Evolutionary conservation across 768 basidiomycete genomes (phyloP).

Genomic region (Hericium coralloides): DNA sequence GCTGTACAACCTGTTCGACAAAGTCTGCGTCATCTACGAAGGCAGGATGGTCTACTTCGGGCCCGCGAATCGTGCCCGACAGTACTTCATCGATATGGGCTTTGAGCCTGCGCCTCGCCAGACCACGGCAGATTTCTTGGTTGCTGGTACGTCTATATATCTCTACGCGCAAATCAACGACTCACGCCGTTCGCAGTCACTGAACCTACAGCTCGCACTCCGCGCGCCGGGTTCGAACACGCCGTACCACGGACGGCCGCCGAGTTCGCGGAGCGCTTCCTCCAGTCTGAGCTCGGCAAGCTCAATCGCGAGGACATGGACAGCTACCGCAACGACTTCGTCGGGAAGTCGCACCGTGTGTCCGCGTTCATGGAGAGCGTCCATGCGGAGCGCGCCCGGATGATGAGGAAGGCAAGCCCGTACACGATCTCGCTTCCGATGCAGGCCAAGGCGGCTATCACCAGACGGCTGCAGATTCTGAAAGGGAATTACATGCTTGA

Average conservation of each 20-base stretch:
- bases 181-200: conserved; percentile 31
- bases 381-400: conserved; percentile 39
- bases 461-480: conserved; percentile 27
- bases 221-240: conserved; percentile 30
- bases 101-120: conserved; percentile 45
- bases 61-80: conserved; percentile 48
- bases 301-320: conserved; percentile 39
- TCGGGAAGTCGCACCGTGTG: conserved; percentile 34
- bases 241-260: conserved; percentile 42
- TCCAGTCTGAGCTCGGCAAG: conserved; percentile 28
- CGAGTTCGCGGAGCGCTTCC: conserved; percentile 39
- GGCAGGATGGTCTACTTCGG: conserved; percentile 73
- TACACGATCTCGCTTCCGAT: conserved; percentile 27
- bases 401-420: conserved; percentile 30
- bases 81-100: conserved; percentile 69
- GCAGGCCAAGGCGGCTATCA: conserved; percentile 28
- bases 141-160: conserved; percentile 23
- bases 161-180: background rate
- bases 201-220: conserved; percentile 48
- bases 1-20: conserved; percentile 61
- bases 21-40: conserved; percentile 71
- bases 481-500: conserved; percentile 21
- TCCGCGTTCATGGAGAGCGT: conserved; percentile 39
- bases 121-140: conserved; percentile 53
- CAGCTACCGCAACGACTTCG: conserved; percentile 33